Percentiles rank a stretch among this genome's conserved stretches.
phyloP scores from a whole-genome alignment of 2,329 filamentous ascomycete species.

The Scedosporium aurantiacum region DNA sequence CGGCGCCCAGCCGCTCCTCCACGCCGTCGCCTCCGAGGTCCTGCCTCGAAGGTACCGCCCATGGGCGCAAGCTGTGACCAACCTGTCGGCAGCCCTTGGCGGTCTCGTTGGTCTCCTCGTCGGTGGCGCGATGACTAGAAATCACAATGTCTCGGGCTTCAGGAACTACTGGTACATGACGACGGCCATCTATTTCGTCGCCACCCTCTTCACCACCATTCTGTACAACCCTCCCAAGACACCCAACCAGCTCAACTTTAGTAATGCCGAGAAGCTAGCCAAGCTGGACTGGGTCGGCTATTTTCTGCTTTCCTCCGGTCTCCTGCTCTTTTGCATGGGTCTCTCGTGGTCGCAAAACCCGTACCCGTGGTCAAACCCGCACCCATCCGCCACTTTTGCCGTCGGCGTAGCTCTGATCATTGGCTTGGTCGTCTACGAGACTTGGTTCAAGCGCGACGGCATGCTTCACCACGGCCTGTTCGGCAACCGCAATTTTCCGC shows the following conservation, averaged over 20 bases:
- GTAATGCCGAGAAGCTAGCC: slow-evolving; percentile 19
- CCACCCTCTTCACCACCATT: too few species aligned
- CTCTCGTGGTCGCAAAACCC: slow-evolving; percentile 27
- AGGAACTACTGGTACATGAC: slow-evolving; percentile 18
- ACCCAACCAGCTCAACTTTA: slow-evolving; percentile 15
- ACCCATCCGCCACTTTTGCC: too few species aligned
- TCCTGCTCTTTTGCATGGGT: slow-evolving; percentile 27
- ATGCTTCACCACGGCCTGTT: slow-evolving; percentile 31
- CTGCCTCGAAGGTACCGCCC: slow-evolving; percentile 24
- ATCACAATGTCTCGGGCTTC: slow-evolving; percentile 20
- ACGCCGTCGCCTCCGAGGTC: slow-evolving; percentile 27
- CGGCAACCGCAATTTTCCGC: slow-evolving; percentile 23
- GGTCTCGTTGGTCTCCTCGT: slow-evolving; percentile 21
- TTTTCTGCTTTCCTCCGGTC: slow-evolving; percentile 19
- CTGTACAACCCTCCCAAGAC: slow-evolving; percentile 13
- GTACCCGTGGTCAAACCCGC: slow-evolving; percentile 24
- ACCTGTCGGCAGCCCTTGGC: slow-evolving; percentile 20
- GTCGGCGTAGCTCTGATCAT: too few species aligned
- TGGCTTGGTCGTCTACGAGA: too few species aligned
- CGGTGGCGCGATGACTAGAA: slow-evolving; percentile 22
- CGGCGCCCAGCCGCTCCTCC: slow-evolving; percentile 26
- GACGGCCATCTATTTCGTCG: too few species aligned
- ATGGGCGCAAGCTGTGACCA: slow-evolving; percentile 23
- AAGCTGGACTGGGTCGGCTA: slow-evolving; percentile 29
- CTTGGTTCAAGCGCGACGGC: too few species aligned